These are phyloP conservation scores for Ustanciosporium gigantosporum DNA, from an alignment of 1,284 basidiomycete species.

Conservation along the genomic window DNA sequence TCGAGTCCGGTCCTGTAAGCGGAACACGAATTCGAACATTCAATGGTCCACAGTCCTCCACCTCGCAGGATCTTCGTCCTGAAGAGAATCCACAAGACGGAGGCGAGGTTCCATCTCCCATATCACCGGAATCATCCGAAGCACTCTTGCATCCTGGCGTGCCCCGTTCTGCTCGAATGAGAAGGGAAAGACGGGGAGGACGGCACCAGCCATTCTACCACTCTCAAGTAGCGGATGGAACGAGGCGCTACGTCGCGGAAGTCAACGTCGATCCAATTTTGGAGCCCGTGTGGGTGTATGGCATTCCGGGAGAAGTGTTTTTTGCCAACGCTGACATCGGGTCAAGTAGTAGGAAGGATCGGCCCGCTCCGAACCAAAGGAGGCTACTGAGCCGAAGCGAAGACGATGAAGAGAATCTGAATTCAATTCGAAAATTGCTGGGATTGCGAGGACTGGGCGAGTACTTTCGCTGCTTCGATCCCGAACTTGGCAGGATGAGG, in stretches of 20 bases:
- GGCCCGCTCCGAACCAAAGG: neutral
- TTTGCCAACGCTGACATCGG: too few species aligned
- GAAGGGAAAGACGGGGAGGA: conserved; percentile 5
- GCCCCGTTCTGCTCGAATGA: neutral
- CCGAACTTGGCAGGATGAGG: conserved; percentile 5
- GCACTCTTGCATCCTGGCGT: neutral
- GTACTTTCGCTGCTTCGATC: conserved; percentile 36
- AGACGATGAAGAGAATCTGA: neutral
- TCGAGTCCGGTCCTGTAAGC: neutral
- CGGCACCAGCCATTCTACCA: conserved; percentile 36
- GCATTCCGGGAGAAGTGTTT: conserved; percentile 1
- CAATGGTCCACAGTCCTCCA: too few species aligned
- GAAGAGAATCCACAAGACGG: too few species aligned
- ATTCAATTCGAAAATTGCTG: conserved; percentile 10
- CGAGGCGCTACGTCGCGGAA: conserved; percentile 29
- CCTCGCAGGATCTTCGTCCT: too few species aligned
- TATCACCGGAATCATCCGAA: neutral
- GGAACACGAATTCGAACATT: neutral
- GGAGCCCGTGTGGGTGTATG: conserved; percentile 24
- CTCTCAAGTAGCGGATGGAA: conserved; percentile 18
- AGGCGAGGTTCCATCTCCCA: neutral
- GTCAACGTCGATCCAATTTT: conserved; percentile 17
- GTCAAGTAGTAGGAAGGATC: too few species aligned
- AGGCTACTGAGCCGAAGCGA: neutral
- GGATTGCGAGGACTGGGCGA: conserved; percentile 10